Evolutionary conservation across 306 rosid species (phyloP).

Genomic region (Medicago lupulina): DNA sequence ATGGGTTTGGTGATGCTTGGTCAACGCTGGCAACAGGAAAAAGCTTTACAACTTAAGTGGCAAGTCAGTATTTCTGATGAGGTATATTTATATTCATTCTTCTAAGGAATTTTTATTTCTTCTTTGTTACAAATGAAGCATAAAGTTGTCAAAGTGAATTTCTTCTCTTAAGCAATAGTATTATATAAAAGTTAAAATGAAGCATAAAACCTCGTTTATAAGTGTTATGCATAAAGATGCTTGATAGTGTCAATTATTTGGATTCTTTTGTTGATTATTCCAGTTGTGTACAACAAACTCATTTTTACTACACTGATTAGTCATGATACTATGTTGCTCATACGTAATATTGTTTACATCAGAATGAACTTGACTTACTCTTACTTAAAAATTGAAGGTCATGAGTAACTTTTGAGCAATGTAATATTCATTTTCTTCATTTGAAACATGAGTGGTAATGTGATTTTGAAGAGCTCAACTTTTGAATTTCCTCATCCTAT

Average conservation of each 20-base stretch:
- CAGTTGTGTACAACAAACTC: neutral
- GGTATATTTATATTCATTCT: constrained; percentile 41
- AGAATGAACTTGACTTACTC: neutral
- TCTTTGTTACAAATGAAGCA: constrained; percentile 17
- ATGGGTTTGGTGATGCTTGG: constrained; percentile 83
- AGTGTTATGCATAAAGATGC: neutral
- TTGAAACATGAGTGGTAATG: neutral
- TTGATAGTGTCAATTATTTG: constrained; percentile 7
- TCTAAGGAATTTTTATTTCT: constrained; percentile 8
- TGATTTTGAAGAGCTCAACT: neutral
- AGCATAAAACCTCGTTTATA: neutral
- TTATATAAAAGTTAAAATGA: neutral
- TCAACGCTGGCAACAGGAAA: constrained; percentile 90
- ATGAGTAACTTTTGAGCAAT: constrained; percentile 1
- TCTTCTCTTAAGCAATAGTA: neutral
- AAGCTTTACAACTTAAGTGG: constrained; percentile 81
- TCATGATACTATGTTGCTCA: neutral
- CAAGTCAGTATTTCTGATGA: constrained; percentile 60
- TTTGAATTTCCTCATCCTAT: constrained; percentile 6
- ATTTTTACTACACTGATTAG: neutral
- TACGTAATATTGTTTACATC: constrained; percentile 4
- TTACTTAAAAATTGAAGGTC: neutral
- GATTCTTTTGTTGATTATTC: neutral
- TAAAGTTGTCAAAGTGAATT: neutral
- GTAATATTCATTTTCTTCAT: constrained; percentile 9